Evolutionary conservation across 208 protist genomes (phyloP).

Genomic region (Balamuthia mandrillaris): DNA sequence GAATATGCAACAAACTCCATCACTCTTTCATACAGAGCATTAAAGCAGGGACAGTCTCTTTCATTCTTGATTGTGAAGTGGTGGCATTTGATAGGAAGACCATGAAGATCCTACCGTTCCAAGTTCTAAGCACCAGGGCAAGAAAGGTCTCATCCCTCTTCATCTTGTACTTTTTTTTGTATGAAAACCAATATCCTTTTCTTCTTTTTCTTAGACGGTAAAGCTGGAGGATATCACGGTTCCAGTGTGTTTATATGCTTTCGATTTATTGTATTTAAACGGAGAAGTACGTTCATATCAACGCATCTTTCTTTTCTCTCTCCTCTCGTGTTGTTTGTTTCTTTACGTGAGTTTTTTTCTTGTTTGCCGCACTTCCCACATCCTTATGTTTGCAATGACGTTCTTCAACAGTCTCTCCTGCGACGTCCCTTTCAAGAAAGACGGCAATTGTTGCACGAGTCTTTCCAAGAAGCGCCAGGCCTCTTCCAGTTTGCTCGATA

Average conservation of each 20-base stretch:
- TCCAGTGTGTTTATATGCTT: constrained; percentile 96
- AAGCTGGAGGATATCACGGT: constrained; percentile 85
- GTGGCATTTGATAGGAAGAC: constrained; percentile 88
- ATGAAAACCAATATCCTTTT: too few relatives aligned
- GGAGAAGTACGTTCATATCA: constrained; percentile 60
- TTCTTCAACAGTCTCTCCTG: constrained; percentile 24
- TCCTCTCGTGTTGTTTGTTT: neutral
- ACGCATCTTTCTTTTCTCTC: neutral
- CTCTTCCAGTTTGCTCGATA: constrained; percentile 81
- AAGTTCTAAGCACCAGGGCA: constrained; percentile 78
- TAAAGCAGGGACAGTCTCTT: constrained; percentile 76
- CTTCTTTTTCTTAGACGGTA: constrained; percentile 78
- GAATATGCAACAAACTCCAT: too few relatives aligned
- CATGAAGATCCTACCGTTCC: constrained; percentile 90
- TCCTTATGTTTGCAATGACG: neutral
- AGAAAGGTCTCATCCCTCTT: constrained; percentile 57
- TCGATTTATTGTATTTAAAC: constrained; percentile 98
- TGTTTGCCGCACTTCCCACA: neutral
- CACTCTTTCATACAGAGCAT: neutral
- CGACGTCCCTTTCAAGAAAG: constrained; percentile 79
- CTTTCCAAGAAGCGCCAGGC: constrained; percentile 67
- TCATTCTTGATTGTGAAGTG: constrained; percentile 97
- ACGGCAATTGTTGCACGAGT: constrained; percentile 77
- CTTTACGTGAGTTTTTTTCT: neutral
- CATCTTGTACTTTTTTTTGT: too few relatives aligned